Evolutionary conservation across 345 rosid species (phyloP).

Genomic region (Citrus inodora): DNA sequence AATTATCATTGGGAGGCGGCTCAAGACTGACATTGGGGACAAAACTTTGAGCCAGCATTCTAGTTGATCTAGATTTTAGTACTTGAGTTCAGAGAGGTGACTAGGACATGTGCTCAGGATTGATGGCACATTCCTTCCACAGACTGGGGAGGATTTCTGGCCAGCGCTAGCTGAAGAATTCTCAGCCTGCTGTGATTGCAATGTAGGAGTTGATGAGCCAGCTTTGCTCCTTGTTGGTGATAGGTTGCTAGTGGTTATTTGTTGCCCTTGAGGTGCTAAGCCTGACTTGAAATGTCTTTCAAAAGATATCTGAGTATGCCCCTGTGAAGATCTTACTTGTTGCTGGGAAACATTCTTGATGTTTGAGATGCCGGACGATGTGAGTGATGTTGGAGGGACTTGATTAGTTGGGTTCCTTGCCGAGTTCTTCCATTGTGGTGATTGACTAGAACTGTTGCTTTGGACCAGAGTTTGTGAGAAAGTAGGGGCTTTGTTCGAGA

Average conservation of each 20-base stretch:
- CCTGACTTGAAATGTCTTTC: slow-evolving; percentile 30
- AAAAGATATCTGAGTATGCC: slow-evolving; percentile 52
- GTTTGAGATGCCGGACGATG: slow-evolving; percentile 21
- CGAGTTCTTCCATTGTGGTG: slow-evolving; percentile 41
- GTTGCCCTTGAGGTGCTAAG: slow-evolving; percentile 27
- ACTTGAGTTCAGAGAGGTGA: slow-evolving; percentile 52
- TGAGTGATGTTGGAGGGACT: slow-evolving; percentile 10
- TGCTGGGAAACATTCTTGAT: slow-evolving; percentile 39
- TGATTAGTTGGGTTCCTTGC: slow-evolving; percentile 9
- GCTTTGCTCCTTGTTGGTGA: slow-evolving; percentile 27
- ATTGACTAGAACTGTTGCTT: slow-evolving; percentile 20
- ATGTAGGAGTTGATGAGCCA: slow-evolving; percentile 22
- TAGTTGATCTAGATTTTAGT: slow-evolving; percentile 12
- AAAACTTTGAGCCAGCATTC: not conserved
- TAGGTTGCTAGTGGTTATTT: slow-evolving; percentile 27
- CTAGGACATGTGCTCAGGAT: slow-evolving; percentile 40
- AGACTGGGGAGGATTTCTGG: slow-evolving; percentile 50
- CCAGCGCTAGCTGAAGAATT: slow-evolving; percentile 32
- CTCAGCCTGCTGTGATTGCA: slow-evolving; percentile 31
- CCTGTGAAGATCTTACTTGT: slow-evolving; percentile 34
- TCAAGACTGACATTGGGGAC: not conserved
- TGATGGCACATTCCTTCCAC: slow-evolving; percentile 59
- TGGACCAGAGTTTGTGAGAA: slow-evolving; percentile 25
- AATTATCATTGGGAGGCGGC: not conserved
- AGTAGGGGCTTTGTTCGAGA: slow-evolving; percentile 14